Base-by-base conservation (phyloP, 1,284 basidiomycete genomes). In the Rhodotorula sp. region DNA sequence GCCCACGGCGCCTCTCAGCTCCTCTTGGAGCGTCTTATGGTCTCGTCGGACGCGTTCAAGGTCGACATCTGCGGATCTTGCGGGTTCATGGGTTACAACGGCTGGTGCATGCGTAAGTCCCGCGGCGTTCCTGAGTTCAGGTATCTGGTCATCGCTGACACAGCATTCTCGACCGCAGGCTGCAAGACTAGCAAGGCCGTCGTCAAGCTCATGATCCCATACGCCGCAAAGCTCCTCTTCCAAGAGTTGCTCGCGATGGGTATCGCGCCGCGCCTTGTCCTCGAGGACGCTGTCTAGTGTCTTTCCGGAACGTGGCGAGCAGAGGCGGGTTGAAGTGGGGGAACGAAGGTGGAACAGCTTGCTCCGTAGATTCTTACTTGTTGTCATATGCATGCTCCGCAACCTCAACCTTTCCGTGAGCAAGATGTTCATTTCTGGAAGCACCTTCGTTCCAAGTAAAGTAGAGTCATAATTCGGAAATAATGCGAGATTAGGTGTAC, bases 141-240 rank as follows among this genome's bases (percentile, higher is more conserved):
- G 21, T 8, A 34, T 45, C 50, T 19, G 19, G 28, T 49, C 31
- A 38, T 38, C 38, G 48, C 38, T 49, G 49, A 16, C 28, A 14
- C 52, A n/a, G 12, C 49, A 14, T 16, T 45, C 15, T 8, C 28
- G 0, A 23, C n/a, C 14, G 12, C 66, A 70, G 71, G 80, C 79
- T 99, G 97, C 87, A 95, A 95, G 83, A 94, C 90, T 76, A 92
- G 91, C 56, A 97, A 98, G 83, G 89, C 91, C 79, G 93, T 99
- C 84, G 92, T 94, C 56, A 91, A 94, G 79, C 85, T 99, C 73
- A 95, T 91, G n/a, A 95, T 99, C 68, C 97, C 97, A 1, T 99
- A 99, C 80, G 97, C 95, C 15, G 94, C 95, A 66, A 99, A 99
- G 82, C 81, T 99, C 71, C 84, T 99, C 60, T 95, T 99, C 85